Evolutionary conservation across 306 rosid species (phyloP).

Genomic region (Cucurbita maxima): DNA sequence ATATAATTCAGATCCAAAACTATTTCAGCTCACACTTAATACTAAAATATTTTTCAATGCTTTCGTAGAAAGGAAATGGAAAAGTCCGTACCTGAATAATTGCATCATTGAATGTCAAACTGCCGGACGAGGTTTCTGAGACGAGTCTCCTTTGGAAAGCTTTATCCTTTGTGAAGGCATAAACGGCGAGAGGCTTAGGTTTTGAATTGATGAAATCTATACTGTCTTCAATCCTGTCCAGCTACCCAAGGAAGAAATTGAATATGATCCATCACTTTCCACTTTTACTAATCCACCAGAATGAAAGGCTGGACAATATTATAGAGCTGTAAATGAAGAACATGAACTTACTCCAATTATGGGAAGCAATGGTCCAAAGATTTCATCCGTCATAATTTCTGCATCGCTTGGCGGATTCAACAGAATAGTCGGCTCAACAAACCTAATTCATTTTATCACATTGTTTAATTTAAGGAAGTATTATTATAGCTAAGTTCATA

Average conservation of each 20-base stretch:
- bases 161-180: slow-evolving; percentile 44
- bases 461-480: not conserved
- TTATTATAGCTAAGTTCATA: too few species aligned
- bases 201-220: slow-evolving; percentile 47
- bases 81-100: slow-evolving; percentile 42
- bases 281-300: not conserved
- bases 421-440: slow-evolving; percentile 67
- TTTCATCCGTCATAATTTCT: slow-evolving; percentile 51
- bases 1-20: not conserved
- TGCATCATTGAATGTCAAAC: slow-evolving; percentile 42
- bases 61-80: not conserved
- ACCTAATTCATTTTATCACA: slow-evolving; percentile 20
- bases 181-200: slow-evolving; percentile 53
- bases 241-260: slow-evolving; percentile 15
- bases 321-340: not conserved
- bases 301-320: not conserved
- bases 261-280: not conserved
- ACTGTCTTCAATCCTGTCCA: slow-evolving; percentile 63
- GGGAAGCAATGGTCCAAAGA: slow-evolving; percentile 76
- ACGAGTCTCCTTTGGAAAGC: slow-evolving; percentile 34
- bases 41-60: not conserved
- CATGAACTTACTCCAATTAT: slow-evolving; percentile 38
- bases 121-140: slow-evolving; percentile 67
- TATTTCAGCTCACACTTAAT: not conserved
- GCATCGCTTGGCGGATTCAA: slow-evolving; percentile 56